Conservation (phyloP, 2,329 filamentous ascomycete genomes). For the Fusarium papillatum region DNA sequence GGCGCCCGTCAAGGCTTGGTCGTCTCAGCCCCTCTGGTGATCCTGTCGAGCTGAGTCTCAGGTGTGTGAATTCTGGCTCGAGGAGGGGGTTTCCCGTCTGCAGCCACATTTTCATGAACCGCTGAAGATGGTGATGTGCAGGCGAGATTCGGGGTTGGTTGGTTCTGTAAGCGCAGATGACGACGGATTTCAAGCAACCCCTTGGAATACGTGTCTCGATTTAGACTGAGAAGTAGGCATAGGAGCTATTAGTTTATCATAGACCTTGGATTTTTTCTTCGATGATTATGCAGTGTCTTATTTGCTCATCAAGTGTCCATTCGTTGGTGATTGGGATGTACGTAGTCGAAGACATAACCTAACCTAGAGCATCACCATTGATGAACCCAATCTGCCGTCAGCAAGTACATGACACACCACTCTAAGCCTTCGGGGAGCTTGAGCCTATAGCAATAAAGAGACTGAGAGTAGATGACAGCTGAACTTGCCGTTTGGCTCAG, state of each 20-base stretch:
- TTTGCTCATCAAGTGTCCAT: background rate
- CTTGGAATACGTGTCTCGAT: background rate
- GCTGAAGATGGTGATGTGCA: background rate
- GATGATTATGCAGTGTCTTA: background rate
- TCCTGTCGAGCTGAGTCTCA: background rate
- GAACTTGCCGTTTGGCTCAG: background rate
- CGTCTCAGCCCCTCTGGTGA: background rate
- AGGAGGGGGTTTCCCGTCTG: background rate
- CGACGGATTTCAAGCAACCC: background rate
- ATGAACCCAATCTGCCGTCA: background rate
- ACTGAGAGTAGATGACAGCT: background rate
- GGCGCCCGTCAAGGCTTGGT: background rate
- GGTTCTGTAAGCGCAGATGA: background rate
- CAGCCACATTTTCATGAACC: background rate
- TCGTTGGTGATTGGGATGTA: background rate
- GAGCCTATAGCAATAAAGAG: background rate
- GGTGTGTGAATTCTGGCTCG: background rate
- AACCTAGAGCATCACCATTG: background rate
- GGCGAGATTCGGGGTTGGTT: background rate
- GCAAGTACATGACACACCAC: background rate
- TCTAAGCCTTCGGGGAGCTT: background rate
- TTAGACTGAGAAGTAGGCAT: background rate
- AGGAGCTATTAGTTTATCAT: background rate
- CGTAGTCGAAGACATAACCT: background rate
- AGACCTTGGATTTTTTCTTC: background rate